phyloP scores from a whole-genome alignment of 2,329 filamentous ascomycete genomes.

The Stagonosporopsis tanaceti region DNA sequence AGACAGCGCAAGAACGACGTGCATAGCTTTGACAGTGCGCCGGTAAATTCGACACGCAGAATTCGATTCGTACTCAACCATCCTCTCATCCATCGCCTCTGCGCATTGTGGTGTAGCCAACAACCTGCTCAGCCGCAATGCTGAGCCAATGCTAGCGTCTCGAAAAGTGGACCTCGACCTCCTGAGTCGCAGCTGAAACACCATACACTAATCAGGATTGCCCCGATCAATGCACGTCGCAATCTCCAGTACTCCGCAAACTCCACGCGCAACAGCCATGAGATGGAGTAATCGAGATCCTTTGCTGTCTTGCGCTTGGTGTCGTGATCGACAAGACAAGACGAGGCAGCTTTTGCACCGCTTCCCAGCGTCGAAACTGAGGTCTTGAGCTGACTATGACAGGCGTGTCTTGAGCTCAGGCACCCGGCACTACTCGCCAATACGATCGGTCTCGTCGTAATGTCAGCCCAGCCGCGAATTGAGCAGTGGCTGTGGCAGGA shows the following conservation, averaged over 20 bases:
- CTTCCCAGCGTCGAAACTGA: not conserved
- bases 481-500: conserved; percentile 19
- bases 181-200: conserved; percentile 5
- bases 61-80: not conserved
- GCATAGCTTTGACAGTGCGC: not conserved
- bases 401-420: conserved; percentile 1
- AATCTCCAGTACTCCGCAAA: conserved; percentile 15
- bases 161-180: not conserved
- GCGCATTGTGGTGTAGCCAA: not conserved
- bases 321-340: not conserved
- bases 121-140: conserved; percentile 12
- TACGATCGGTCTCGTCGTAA: conserved; percentile 5
- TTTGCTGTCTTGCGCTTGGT: not conserved
- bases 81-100: not conserved
- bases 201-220: not conserved
- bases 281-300: not conserved
- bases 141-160: not conserved
- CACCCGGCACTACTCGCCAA: conserved; percentile 11
- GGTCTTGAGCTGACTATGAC: not conserved
- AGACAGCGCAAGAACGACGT: not conserved
- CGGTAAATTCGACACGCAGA: not conserved
- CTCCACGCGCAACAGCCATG: conserved; percentile 11
- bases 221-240: conserved; percentile 6
- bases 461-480: conserved; percentile 7
- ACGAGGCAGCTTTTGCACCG: not conserved